A percentile compares a stretch with the other conserved stretches of the same genome.
Evolutionary conservation across 2,329 filamentous ascomycete genomes (phyloP).

Genomic region (Fusarium piperis): DNA sequence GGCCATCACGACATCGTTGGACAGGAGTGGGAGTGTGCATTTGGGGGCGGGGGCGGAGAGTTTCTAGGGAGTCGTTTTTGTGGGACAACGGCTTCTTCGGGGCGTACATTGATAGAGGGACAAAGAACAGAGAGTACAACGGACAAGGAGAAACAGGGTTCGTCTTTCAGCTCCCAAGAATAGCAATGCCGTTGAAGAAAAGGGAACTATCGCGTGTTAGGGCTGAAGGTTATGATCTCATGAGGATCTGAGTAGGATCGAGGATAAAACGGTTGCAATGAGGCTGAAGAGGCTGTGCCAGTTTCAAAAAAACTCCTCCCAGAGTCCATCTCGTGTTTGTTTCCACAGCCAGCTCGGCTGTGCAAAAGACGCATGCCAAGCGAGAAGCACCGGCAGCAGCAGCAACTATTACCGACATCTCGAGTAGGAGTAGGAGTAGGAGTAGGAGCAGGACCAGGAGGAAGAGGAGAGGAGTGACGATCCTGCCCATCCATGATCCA

Average conservation of each 20-base stretch:
- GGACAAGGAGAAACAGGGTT: neutral
- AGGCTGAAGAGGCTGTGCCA: neutral
- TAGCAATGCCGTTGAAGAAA: neutral
- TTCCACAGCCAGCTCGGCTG: neutral
- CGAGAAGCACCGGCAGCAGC: neutral
- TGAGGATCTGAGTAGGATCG: neutral
- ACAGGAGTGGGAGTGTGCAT: neutral
- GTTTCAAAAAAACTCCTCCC: neutral
- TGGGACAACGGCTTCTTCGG: conserved; percentile 25
- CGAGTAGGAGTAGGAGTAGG: neutral
- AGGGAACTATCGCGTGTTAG: neutral
- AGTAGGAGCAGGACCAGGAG: neutral
- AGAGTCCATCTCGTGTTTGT: neutral
- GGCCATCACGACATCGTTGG: neutral
- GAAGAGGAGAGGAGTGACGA: neutral
- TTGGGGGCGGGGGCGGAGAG: conserved; percentile 6
- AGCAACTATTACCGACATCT: neutral
- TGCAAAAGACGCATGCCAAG: neutral
- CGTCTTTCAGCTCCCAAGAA: neutral
- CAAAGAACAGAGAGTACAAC: neutral
- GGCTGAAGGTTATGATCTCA: neutral
- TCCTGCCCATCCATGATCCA: neutral
- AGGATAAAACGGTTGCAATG: neutral
- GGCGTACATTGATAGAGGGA: neutral
- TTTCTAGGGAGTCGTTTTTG: conserved; percentile 11